These are phyloP conservation scores for Boletellus sp. DNA, from an alignment of 768 basidiomycete species.

Conservation along the genomic window DNA sequence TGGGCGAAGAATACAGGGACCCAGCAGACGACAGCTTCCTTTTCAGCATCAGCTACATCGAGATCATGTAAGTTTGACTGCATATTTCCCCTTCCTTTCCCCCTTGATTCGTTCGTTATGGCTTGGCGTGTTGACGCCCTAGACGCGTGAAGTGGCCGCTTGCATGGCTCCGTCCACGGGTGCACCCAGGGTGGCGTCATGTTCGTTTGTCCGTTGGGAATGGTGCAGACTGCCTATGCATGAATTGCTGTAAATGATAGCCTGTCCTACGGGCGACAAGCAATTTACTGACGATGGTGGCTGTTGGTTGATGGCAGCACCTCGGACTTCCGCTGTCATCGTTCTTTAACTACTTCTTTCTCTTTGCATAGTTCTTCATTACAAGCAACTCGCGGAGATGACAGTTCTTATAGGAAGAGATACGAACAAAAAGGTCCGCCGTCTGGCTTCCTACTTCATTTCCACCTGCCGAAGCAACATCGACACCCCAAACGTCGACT, in stretches of 20 bases:
- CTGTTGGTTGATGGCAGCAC: too few relatives aligned
- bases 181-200: background rate
- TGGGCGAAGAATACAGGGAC: constrained; percentile 19
- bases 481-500: constrained; percentile 39
- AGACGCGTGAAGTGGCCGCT: background rate
- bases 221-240: background rate
- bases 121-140: background rate
- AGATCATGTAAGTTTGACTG: constrained; percentile 7
- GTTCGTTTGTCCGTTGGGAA: constrained; percentile 2
- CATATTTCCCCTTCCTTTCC: background rate
- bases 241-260: background rate
- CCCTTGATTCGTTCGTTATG: background rate
- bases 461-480: constrained; percentile 41
- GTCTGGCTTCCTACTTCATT: constrained; percentile 17
- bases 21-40: constrained; percentile 14
- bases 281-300: too few relatives aligned
- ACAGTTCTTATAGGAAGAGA: too few relatives aligned
- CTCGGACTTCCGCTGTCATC: too few relatives aligned
- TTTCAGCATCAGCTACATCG: constrained; percentile 31
- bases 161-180: background rate
- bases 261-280: too few relatives aligned
- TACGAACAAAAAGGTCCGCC: too few relatives aligned
- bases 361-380: background rate
- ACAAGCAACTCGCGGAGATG: too few relatives aligned
- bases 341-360: too few relatives aligned